These are phyloP conservation scores for Pythium biforme DNA, from an alignment of 352 stramenopile genomes.

Conservation along the genomic window DNA sequence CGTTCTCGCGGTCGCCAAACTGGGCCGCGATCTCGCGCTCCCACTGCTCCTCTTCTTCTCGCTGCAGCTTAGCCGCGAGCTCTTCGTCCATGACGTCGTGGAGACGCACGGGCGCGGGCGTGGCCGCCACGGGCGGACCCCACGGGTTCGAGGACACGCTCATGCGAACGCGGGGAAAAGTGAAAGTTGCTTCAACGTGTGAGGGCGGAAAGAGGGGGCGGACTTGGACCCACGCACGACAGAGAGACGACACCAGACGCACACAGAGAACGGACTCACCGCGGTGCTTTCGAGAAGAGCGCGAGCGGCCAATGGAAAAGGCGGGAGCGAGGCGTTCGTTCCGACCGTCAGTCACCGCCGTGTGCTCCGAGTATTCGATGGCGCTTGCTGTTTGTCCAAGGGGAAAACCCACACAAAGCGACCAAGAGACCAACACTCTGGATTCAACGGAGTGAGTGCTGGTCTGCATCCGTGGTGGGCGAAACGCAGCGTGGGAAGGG, in stretches of 20 bases:
- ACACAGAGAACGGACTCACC: constrained; percentile 4
- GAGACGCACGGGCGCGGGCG: constrained; percentile 39
- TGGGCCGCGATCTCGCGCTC: constrained; percentile 60
- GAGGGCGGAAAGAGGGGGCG: background rate
- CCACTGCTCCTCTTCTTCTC: constrained; percentile 67
- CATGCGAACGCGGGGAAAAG: background rate
- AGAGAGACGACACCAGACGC: constrained; percentile 16
- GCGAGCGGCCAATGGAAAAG: constrained; percentile 21
- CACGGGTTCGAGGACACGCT: constrained; percentile 29
- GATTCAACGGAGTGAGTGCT: constrained; percentile 22
- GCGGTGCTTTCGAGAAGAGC: background rate
- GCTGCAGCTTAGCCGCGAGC: constrained; percentile 64
- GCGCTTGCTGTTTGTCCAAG: constrained; percentile 7
- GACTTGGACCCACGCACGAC: constrained; percentile 19
- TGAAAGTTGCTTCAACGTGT: constrained; percentile 18
- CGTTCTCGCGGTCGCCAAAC: constrained; percentile 56
- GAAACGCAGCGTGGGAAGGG: background rate
- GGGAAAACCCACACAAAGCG: constrained; percentile 4
- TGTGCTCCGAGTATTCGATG: constrained; percentile 1
- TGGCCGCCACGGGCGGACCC: constrained; percentile 29
- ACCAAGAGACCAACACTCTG: constrained; percentile 29
- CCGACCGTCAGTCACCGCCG: constrained; percentile 3
- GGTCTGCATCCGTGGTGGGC: constrained; percentile 8
- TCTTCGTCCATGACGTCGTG: constrained; percentile 74
- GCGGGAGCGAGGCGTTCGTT: background rate